A percentile compares a stretch with the other conserved stretches of the same genome.
phyloP scores from a whole-genome alignment of 768 basidiomycete genomes.

The Collybia sordida region DNA sequence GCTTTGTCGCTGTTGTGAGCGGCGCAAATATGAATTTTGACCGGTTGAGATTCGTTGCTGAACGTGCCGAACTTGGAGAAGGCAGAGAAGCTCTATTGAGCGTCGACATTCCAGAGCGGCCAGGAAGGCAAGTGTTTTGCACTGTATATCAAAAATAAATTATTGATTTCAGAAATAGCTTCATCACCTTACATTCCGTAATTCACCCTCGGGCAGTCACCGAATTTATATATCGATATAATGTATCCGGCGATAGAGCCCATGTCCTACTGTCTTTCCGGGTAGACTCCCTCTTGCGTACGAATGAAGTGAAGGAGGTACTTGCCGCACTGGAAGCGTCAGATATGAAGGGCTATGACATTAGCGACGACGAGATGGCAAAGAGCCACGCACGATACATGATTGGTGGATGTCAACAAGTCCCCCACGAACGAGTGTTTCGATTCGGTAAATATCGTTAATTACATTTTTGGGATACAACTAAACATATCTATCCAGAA shows the following conservation, averaged over 20 bases:
- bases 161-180: slow-evolving; percentile 46
- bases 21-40: slow-evolving; percentile 99
- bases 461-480: neutral
- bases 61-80: slow-evolving; percentile 96
- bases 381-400: slow-evolving; percentile 95
- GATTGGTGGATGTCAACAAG: slow-evolving; percentile 81
- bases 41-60: slow-evolving; percentile 94
- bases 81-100: slow-evolving; percentile 90
- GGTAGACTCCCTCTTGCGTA: slow-evolving; percentile 59
- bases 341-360: slow-evolving; percentile 84
- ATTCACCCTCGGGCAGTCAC: slow-evolving; percentile 93
- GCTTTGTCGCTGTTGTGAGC: slow-evolving; percentile 88
- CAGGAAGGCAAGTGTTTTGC: slow-evolving; percentile 69
- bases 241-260: slow-evolving; percentile 63
- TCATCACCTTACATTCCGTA: slow-evolving; percentile 79
- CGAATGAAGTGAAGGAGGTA: slow-evolving; percentile 63
- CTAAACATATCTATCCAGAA: slow-evolving; percentile 45
- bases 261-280: slow-evolving; percentile 92
- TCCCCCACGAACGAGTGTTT: slow-evolving; percentile 85
- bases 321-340: slow-evolving; percentile 57
- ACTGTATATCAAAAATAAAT: neutral
- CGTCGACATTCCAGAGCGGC: slow-evolving; percentile 91
- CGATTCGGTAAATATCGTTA: slow-evolving; percentile 73
- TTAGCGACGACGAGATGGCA: slow-evolving; percentile 93
- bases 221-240: slow-evolving; percentile 94